Evolutionary conservation across 2,329 filamentous ascomycete genomes (phyloP).

Genomic region (Ascochyta fabae): DNA sequence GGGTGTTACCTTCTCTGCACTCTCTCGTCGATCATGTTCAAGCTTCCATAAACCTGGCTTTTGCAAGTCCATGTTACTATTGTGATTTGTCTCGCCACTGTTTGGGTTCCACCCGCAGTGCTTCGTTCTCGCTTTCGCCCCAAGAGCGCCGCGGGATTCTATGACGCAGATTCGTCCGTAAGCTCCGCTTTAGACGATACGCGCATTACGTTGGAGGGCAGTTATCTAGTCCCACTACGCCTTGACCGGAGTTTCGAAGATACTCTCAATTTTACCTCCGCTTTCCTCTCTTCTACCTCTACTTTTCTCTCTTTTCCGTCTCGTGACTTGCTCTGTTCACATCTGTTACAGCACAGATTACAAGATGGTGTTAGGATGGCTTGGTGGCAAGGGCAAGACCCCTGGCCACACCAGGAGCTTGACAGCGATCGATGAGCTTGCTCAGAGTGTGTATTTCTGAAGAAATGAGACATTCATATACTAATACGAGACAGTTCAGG

Average conservation of each 20-base stretch:
- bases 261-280: conserved; percentile 9
- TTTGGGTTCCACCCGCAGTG: not conserved
- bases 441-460: conserved; percentile 54
- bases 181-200: conserved; percentile 10
- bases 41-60: conserved; percentile 1
- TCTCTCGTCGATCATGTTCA: conserved; percentile 1
- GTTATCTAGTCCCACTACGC: conserved; percentile 13
- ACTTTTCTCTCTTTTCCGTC: conserved; percentile 2
- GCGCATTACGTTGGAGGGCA: conserved; percentile 10
- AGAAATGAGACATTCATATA: not conserved
- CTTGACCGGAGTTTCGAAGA: conserved; percentile 14
- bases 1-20: not conserved
- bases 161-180: conserved; percentile 7
- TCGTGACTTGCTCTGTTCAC: conserved; percentile 7
- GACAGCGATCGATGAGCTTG: conserved; percentile 63
- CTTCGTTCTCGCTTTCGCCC: not conserved
- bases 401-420: conserved; percentile 60
- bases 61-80: not conserved
- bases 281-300: not conserved
- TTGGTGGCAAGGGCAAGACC: conserved; percentile 44
- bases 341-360: not conserved
- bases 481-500: conserved; percentile 46
- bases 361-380: conserved; percentile 49
- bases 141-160: conserved; percentile 1
- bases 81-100: not conserved